These are phyloP conservation scores for Nigrospora osmanthi DNA, from an alignment of 2,329 filamentous ascomycete species.

Conservation along the genomic window DNA sequence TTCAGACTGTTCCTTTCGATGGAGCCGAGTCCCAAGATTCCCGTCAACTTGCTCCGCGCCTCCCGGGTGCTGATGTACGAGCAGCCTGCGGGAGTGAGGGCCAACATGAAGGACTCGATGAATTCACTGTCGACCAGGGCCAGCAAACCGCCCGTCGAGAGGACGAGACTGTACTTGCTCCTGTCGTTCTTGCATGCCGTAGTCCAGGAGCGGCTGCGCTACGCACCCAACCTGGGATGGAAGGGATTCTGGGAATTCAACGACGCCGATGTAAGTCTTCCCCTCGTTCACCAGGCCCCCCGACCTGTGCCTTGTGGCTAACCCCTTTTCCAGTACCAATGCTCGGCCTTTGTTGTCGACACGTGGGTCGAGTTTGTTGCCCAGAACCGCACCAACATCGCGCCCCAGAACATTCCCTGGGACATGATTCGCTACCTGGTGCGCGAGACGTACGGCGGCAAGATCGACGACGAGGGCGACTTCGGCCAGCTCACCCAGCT, in stretches of 20 bases:
- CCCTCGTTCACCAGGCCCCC: background rate
- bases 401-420: constrained; percentile 92
- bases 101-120: constrained; percentile 98
- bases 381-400: constrained; percentile 82
- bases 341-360: constrained; percentile 91
- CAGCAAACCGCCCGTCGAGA: constrained; percentile 79
- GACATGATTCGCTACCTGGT: constrained; percentile 87
- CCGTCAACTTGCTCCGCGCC: constrained; percentile 87
- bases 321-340: constrained; percentile 67
- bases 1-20: constrained; percentile 97
- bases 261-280: constrained; percentile 81
- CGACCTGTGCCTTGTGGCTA: constrained; percentile 4
- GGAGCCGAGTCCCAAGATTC: constrained; percentile 95
- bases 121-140: constrained; percentile 71
- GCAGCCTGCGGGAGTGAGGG: constrained; percentile 90
- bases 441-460: constrained; percentile 93
- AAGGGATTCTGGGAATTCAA: constrained; percentile 99
- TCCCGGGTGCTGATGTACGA: constrained; percentile 96
- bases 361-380: constrained; percentile 84
- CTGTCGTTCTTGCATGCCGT: constrained; percentile 94
- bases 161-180: constrained; percentile 80
- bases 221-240: constrained; percentile 91
- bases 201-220: constrained; percentile 87
- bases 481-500: constrained; percentile 66
- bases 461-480: constrained; percentile 87